Base-by-base conservation (phyloP, 1,284 basidiomycete species). In the Grifola frondosa region DNA sequence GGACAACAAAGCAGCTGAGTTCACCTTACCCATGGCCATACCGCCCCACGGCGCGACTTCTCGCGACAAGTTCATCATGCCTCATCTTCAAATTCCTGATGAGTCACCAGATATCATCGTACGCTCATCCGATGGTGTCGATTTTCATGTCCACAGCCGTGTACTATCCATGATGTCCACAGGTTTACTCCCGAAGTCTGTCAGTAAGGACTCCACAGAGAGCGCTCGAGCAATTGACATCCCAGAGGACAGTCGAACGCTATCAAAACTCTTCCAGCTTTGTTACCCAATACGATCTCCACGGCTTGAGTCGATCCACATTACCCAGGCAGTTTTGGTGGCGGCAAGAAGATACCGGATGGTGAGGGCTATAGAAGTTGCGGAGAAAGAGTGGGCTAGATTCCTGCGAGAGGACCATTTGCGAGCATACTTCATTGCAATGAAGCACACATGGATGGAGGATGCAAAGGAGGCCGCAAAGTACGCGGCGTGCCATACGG, bases 81-180 rank as follows among this genome's bases (percentile, higher is more conserved):
- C n/a, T n/a, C n/a, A n/a, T n/a, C n/a, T n/a, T n/a, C n/a, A n/a
- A n/a, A n/a, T n/a, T n/a, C n/a, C n/a, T n/a, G n/a, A n/a, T n/a
- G n/a, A n/a, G n/a, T 34, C 19, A 9, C 45, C 51, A 12, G 49
- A 56, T 39, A 31, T 50, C 25, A 41, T 53, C 20, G 26, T 56
- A 6, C 49, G 37, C 21, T 42, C 49, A 15, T 26, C 24, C 26
- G 51, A 56, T 24, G 4, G 20, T 19, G 41, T 56, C 32, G 43
- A 48, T 29, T 52, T 53, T 33, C 49, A 40, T 22, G 48, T 53
- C 4, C 44, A 41, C 28, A 39, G 41, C 5, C 39, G n/a, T 16
- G 52, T 56, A 28, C 46, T 53, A 13, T 23, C 37, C 11, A 5
- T 37, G 5, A 39, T 59, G 36, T 61, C 61, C 52, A 44, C 59